Base-by-base conservation (phyloP, 345 rosid genomes). In the Garcia nutans region DNA sequence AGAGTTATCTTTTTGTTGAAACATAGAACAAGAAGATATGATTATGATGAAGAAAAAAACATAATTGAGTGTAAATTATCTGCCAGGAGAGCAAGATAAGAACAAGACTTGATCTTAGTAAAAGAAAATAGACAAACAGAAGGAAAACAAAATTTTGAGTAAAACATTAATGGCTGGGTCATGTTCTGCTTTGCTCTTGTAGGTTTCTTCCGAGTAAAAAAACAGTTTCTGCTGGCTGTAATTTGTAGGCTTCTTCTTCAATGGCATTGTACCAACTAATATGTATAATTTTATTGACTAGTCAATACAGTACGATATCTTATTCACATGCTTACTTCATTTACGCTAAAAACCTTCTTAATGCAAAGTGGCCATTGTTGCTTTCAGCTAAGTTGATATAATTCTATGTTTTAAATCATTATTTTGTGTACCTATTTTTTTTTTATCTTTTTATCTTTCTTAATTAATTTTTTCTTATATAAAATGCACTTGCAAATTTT, bases 51-150 rank as follows among this genome's bases (percentile, higher is more conserved):
- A 52, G 64, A 37, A 76, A 75, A 76, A 75, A 61, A 37, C 54
- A 75, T 37, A 33, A 75, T 55, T 47, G 70, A 70, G 66, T 82
- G 86, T 81, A 84, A 80, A 86, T 82, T 76, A 74, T 78, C 60
- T 67, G 71, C 78, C 54, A 73, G 79, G 70, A 77, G 79, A 75
- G 80, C 70, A 59, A 56, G 76, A 73, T 64, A 67, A 70, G 80
- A 72, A 65, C 66, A 71, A 76, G 82, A 58, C 74, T 65, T 74
- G 66, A 28, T 28, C 74, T 82, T 62, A 78, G 5, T 37, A 5
- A 37, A 37, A 37, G 6, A 28, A 37, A 5, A n/a, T n/a, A 37
- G 41, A 37, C 6, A 37, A 37, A 24, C 26, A 60, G 7, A 10
- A 57, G 23, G 20, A 57, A 57, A n/a, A 5, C 37, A 45, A 75